Percentiles rank a stretch among this genome's conserved stretches.
These are phyloP conservation scores for Bondarzewia mesenterica DNA, from an alignment of 1,284 basidiomycete genomes.

Conservation along the genomic window DNA sequence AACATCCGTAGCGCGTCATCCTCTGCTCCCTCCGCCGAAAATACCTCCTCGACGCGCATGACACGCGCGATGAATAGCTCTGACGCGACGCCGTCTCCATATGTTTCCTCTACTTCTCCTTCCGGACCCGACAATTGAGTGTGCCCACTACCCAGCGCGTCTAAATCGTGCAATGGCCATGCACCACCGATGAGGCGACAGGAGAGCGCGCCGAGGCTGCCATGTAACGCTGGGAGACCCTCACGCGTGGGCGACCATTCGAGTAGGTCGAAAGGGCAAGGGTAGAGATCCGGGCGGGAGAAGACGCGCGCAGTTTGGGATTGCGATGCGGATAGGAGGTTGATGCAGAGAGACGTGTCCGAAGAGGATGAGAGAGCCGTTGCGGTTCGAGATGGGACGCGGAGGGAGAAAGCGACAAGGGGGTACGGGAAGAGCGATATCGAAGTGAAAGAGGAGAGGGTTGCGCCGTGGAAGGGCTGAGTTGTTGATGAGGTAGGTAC, in stretches of 20 bases:
- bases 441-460: slow-evolving; percentile 88
- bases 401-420: slow-evolving; percentile 80
- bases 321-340: slow-evolving; percentile 59
- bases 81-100: slow-evolving; percentile 26
- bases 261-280: slow-evolving; percentile 42
- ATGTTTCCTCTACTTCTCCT: slow-evolving; percentile 5
- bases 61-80: slow-evolving; percentile 45
- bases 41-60: slow-evolving; percentile 31
- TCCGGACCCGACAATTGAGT: slow-evolving; percentile 5
- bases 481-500: neutral
- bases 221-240: slow-evolving; percentile 47
- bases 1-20: slow-evolving; percentile 18
- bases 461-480: slow-evolving; percentile 71
- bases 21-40: slow-evolving; percentile 8
- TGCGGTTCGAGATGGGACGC: slow-evolving; percentile 85
- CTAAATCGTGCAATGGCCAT: slow-evolving; percentile 28
- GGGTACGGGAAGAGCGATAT: slow-evolving; percentile 83
- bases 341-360: slow-evolving; percentile 52
- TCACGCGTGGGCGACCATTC: slow-evolving; percentile 37
- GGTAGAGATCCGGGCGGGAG: slow-evolving; percentile 54
- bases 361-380: slow-evolving; percentile 26
- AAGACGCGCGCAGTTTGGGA: slow-evolving; percentile 47
- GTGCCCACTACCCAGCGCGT: slow-evolving; percentile 10
- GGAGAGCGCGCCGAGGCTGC: slow-evolving; percentile 52
- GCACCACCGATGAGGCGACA: slow-evolving; percentile 25